Evolutionary conservation across 1,139 yeast genomes (phyloP), one percentile per base, ranked within the genome.

Genomic region (Pneumocystis canis): DNA sequence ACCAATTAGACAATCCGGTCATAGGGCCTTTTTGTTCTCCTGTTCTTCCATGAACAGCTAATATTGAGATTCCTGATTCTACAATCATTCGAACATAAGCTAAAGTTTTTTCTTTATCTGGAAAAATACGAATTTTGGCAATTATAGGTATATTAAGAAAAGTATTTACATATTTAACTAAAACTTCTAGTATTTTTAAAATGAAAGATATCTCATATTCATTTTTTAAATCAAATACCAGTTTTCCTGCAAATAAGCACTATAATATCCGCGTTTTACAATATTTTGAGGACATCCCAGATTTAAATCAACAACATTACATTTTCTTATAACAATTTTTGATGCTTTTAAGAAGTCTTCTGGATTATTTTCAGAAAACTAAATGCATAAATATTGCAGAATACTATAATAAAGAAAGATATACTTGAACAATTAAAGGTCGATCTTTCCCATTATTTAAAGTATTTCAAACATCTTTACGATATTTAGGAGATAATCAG

Each of bases 211-310:
- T 28, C 78, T 86, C 67, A 78, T 81, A 68, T 94, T 90, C 64
- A 94, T 77, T 60, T 77, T 80, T 69, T 83, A 80, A 32, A 94
- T 84, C 66, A 90, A 76, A 58, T 82, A 89, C 98, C 98, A 92
- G 71, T 94, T 97, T 65, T 94, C 98, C 96, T 90, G 92, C 62
- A 94, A 76, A 70, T 89, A 94, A 0, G 98, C 85, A 0, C 99
- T 98, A 72, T 94, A 94, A 68, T 87, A 85, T 0, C 99, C 99
- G 73, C 89, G 87, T 67, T 81, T 82, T 0, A 98, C 99, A 66
- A 94, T 94, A 0, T 97, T 97, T 74, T 94, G 98, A 0, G 98
- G 98, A 73, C 98, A 94, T 0, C 99, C 99, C 66, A 94, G 78
- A 71, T 92, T 92, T 68, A 92, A 79, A 74, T 92, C 99, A 18